phyloP scores from a whole-genome alignment of 352 stramenopile species.

The Phytopythium montanum region DNA sequence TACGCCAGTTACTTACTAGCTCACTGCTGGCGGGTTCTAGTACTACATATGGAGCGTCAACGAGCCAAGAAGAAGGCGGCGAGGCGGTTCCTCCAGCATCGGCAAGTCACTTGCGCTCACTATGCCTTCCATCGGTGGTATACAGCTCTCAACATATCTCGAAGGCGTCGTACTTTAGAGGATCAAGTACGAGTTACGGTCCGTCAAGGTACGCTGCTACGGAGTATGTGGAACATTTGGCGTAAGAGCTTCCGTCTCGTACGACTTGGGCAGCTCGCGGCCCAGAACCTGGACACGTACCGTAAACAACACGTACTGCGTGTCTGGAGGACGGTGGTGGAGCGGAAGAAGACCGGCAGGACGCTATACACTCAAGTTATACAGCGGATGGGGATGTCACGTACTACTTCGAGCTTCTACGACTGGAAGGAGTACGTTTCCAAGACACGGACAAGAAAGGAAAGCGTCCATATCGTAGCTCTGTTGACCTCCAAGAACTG shows the following conservation, averaged over 20 bases:
- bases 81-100: background rate
- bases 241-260: conserved; percentile 11
- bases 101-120: background rate
- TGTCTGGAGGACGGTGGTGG: conserved; percentile 19
- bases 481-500: background rate
- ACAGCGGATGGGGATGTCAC: conserved; percentile 9
- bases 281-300: conserved; percentile 10
- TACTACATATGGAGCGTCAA: conserved; percentile 9
- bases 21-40: conserved; percentile 12
- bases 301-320: conserved; percentile 10
- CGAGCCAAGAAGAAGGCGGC: conserved; percentile 10
- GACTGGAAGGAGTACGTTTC: conserved; percentile 14
- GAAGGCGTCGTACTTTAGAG: conserved; percentile 5
- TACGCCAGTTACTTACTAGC: background rate
- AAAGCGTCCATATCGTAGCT: background rate
- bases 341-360: conserved; percentile 4
- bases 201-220: conserved; percentile 4
- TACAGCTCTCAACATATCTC: background rate
- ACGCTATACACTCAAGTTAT: conserved; percentile 1
- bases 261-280: conserved; percentile 10
- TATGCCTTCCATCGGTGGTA: conserved; percentile 12
- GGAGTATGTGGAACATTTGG: conserved; percentile 14
- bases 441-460: conserved; percentile 3
- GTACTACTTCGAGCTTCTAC: conserved; percentile 12
- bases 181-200: conserved; percentile 8